Conservation (phyloP, 2,329 filamentous ascomycete species). For the Helotiales sp. region DNA sequence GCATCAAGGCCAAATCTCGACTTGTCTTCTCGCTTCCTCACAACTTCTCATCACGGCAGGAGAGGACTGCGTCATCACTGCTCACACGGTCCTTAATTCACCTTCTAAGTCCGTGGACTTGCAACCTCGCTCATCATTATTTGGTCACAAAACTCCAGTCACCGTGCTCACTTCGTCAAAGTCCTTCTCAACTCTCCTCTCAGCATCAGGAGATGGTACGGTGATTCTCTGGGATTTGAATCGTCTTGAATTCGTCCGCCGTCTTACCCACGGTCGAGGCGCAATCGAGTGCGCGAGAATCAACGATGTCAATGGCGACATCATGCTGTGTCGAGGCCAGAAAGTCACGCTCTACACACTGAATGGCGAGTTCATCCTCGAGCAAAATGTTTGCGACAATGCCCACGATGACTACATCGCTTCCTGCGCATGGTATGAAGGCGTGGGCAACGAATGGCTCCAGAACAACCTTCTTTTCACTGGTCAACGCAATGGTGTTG, state of each 20-base stretch:
- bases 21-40: conserved; percentile 82
- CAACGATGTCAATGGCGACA: conserved; percentile 88
- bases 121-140: conserved; percentile 75
- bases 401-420: conserved; percentile 77
- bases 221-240: conserved; percentile 95
- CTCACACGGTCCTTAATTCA: conserved; percentile 70
- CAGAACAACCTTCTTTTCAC: conserved; percentile 86
- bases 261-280: conserved; percentile 56
- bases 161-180: conserved; percentile 81
- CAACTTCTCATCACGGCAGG: conserved; percentile 90
- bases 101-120: conserved; percentile 74
- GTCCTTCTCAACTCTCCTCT: conserved; percentile 85
- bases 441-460: conserved; percentile 88
- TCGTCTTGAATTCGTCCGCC: conserved; percentile 80
- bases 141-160: conserved; percentile 85
- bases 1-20: conserved; percentile 86
- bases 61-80: conserved; percentile 85
- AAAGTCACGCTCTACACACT: conserved; percentile 80
- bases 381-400: conserved; percentile 74
- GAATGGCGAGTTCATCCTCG: conserved; percentile 80
- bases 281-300: conserved; percentile 74
- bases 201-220: conserved; percentile 77
- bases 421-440: conserved; percentile 90
- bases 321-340: conserved; percentile 78
- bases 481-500: conserved; percentile 78